A percentile compares a stretch with the other conserved stretches of the same genome.
Evolutionary conservation across 2,329 filamentous ascomycete genomes (phyloP).

Genomic region (Fusarium nodosum): DNA sequence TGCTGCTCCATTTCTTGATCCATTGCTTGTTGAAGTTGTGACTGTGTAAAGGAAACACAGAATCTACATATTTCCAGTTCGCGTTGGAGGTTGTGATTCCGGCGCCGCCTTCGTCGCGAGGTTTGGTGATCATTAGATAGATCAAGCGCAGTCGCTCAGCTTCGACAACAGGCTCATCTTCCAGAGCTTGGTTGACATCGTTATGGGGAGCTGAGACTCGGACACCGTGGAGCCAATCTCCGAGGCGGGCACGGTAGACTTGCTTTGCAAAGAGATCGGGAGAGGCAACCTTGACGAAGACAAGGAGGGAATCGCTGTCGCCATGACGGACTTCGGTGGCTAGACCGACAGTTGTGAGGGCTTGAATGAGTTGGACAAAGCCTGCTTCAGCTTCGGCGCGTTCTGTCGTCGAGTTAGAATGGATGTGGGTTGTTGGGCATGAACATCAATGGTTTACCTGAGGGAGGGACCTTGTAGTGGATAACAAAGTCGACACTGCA

Average conservation of each 20-base stretch:
- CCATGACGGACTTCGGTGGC: slow-evolving; percentile 89
- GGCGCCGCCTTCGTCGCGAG: slow-evolving; percentile 80
- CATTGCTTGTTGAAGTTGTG: slow-evolving; percentile 80
- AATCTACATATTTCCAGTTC: slow-evolving; percentile 79
- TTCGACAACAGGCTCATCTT: slow-evolving; percentile 83
- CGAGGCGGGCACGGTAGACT: slow-evolving; percentile 87
- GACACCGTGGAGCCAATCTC: slow-evolving; percentile 94
- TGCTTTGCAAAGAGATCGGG: slow-evolving; percentile 81
- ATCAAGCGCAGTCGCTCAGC: slow-evolving; percentile 90
- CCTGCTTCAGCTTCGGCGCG: slow-evolving; percentile 77
- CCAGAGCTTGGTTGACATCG: slow-evolving; percentile 76
- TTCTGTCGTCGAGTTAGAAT: slow-evolving; percentile 61
- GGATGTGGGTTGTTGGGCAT: neutral
- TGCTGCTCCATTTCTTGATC: slow-evolving; percentile 80
- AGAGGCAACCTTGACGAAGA: slow-evolving; percentile 87
- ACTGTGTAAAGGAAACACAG: slow-evolving; percentile 85
- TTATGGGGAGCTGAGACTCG: slow-evolving; percentile 81
- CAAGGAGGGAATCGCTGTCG: slow-evolving; percentile 78
- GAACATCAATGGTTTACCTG: slow-evolving; percentile 63
- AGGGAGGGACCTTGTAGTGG: slow-evolving; percentile 78
- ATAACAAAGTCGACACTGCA: slow-evolving; percentile 88
- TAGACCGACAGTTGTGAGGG: slow-evolving; percentile 83
- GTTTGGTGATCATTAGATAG: slow-evolving; percentile 84
- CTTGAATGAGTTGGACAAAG: slow-evolving; percentile 82
- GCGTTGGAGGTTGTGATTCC: slow-evolving; percentile 78